Conservation (phyloP, 192 early-diverging fungal genomes). For the Lobosporangium transversale region DNA sequence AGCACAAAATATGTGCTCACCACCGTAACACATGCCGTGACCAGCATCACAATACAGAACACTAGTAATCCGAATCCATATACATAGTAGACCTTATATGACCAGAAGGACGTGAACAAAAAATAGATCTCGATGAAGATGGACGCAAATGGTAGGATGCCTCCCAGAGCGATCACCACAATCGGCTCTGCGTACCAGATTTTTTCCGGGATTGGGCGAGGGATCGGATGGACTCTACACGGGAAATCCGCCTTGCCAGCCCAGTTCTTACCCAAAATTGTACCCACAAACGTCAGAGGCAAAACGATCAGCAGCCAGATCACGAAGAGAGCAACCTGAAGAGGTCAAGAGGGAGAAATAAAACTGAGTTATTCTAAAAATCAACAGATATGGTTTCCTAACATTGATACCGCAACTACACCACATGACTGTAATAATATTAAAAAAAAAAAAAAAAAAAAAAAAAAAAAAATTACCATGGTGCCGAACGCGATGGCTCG, state of each 20-base stretch:
- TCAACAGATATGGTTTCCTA: too few relatives aligned
- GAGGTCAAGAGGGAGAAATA: not conserved
- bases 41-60: conserved; percentile 74
- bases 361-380: not conserved
- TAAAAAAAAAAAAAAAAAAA: not conserved
- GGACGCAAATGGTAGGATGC: conserved; percentile 79
- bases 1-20: conserved; percentile 82
- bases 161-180: conserved; percentile 66
- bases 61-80: conserved; percentile 83
- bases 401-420: too few relatives aligned
- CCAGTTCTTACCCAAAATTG: conserved; percentile 75
- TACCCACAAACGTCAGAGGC: conserved; percentile 76
- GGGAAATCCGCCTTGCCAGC: conserved; percentile 71
- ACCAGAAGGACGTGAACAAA: conserved; percentile 83
- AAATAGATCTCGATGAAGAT: conserved; percentile 92
- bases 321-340: conserved; percentile 69
- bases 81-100: conserved; percentile 81
- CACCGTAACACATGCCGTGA: conserved; percentile 75
- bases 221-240: conserved; percentile 83
- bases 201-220: conserved; percentile 79
- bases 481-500: conserved; percentile 81
- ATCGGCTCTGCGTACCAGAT: conserved; percentile 76
- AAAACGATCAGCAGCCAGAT: conserved; percentile 80
- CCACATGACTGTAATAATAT: not conserved
- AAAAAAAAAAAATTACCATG: conserved; percentile 58